Conservation (phyloP, 2,329 filamentous ascomycete genomes). For the Fusarium fujikuroi region DNA sequence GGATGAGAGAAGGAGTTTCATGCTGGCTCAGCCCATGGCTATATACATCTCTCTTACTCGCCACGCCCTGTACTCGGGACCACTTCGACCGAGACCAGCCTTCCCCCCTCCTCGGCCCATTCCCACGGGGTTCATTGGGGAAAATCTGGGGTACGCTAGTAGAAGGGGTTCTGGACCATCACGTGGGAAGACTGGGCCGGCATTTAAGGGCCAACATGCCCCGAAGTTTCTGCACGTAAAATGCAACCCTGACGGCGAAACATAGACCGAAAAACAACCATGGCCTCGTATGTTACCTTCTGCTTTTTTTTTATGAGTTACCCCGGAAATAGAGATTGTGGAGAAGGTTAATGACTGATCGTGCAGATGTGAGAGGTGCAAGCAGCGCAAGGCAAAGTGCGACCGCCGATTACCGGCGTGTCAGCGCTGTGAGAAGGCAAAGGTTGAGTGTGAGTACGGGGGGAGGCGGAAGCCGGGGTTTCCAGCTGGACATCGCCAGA, state of each 20-base stretch:
- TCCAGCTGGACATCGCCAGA: not conserved
- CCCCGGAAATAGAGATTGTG: not conserved
- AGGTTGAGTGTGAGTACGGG: not conserved
- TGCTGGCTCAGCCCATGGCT: not conserved
- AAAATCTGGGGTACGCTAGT: not conserved
- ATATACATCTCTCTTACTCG: not conserved
- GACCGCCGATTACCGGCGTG: not conserved
- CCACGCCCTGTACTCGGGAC: not conserved
- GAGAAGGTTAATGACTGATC: not conserved
- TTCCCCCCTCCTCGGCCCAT: not conserved
- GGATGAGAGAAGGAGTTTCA: not conserved
- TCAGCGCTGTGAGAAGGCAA: not conserved
- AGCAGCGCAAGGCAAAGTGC: constrained; percentile 1
- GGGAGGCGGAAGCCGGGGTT: not conserved
- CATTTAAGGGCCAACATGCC: not conserved
- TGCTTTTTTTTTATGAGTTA: no score
- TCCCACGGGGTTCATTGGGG: not conserved
- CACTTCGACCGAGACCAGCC: not conserved
- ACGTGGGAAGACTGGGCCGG: not conserved
- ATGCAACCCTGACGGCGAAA: not conserved
- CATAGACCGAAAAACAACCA: not conserved
- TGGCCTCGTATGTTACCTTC: not conserved
- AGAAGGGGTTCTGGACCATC: not conserved
- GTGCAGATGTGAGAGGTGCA: not conserved
- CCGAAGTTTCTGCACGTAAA: not conserved